These are phyloP conservation scores for Carex littledalei DNA, from an alignment of 176 grass and related monocot species.

Conservation along the genomic window DNA sequence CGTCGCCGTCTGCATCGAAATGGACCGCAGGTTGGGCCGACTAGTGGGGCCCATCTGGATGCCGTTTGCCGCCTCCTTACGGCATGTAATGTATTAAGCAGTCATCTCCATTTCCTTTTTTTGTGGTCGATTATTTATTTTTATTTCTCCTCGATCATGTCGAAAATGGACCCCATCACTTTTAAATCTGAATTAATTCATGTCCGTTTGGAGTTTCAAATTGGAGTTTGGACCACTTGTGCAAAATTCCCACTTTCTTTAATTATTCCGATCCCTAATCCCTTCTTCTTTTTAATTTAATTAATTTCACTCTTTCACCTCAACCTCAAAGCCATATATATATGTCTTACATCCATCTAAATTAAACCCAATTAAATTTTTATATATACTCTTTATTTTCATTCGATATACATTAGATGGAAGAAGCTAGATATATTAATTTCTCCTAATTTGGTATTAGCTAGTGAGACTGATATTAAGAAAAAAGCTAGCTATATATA, in stretches of 20 bases:
- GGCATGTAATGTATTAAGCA: background rate
- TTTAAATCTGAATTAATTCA: too few relatives aligned
- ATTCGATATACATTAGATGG: too few relatives aligned
- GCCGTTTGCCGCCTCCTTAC: slow-evolving; percentile 23
- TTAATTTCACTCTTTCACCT: background rate
- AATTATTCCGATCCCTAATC: background rate
- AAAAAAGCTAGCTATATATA: too few relatives aligned
- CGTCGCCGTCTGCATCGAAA: background rate
- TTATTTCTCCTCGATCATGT: background rate
- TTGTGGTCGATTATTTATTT: background rate
- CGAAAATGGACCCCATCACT: background rate
- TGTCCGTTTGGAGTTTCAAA: slow-evolving; percentile 3
- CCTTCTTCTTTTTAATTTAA: background rate
- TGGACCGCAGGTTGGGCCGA: background rate
- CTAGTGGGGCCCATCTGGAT: background rate
- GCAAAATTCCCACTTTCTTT: slow-evolving; percentile 11
- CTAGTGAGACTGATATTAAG: too few relatives aligned
- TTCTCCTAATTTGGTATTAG: too few relatives aligned
- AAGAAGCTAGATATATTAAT: too few relatives aligned
- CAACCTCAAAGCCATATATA: too few relatives aligned
- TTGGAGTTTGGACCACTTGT: slow-evolving; percentile 16
- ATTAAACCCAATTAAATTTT: too few relatives aligned
- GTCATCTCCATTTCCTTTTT: slow-evolving; percentile 22
- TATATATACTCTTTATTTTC: too few relatives aligned
- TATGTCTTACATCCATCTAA: background rate